Evolutionary conservation across 305 asterid species (phyloP).

Genomic region (Solanum hybrid): DNA sequence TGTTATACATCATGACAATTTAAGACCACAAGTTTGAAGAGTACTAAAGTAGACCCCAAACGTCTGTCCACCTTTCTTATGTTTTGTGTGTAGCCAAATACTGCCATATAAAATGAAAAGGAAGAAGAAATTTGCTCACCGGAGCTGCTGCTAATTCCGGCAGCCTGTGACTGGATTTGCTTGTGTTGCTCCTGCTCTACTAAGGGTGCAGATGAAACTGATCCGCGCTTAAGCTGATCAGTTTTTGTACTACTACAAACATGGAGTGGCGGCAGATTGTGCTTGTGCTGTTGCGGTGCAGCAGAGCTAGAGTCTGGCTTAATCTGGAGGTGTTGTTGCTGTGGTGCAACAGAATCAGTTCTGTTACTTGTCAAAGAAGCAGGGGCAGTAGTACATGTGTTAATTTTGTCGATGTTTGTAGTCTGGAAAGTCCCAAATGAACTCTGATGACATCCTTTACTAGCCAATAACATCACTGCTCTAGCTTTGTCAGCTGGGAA

Average conservation of each 20-base stretch:
- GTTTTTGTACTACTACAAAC: constrained; percentile 27
- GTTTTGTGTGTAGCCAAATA: background rate
- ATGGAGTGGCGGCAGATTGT: constrained; percentile 25
- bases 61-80: background rate
- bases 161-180: background rate
- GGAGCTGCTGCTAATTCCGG: background rate
- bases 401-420: constrained; percentile 18
- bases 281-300: constrained; percentile 17
- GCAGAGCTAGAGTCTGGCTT: constrained; percentile 8
- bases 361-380: background rate
- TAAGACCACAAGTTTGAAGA: background rate
- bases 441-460: constrained; percentile 24
- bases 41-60: background rate
- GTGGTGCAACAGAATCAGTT: constrained; percentile 15
- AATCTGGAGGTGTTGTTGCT: constrained; percentile 14
- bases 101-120: background rate
- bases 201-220: background rate
- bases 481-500: constrained; percentile 46
- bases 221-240: background rate
- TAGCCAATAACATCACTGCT: constrained; percentile 45
- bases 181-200: background rate
- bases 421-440: constrained; percentile 10
- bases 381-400: background rate
- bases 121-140: background rate
- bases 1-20: background rate